Percentiles rank a stretch among this genome's conserved stretches.
Evolutionary conservation across 768 basidiomycete genomes (phyloP).

Genomic region (Megacollybia marginata): DNA sequence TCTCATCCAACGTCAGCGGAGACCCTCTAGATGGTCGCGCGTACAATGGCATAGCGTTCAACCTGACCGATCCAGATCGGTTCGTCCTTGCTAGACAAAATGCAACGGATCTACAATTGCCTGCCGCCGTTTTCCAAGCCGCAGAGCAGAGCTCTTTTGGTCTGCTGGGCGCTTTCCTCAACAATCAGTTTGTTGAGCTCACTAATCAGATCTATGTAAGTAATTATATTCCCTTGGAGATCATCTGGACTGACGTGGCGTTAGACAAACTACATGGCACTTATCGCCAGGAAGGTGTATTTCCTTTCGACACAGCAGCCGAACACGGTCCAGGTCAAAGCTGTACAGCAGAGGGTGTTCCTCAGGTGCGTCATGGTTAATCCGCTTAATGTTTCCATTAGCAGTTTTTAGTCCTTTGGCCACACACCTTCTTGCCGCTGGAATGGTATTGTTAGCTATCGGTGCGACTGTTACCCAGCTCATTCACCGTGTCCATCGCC

Average conservation of each 20-base stretch:
- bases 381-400: background rate
- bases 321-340: constrained; percentile 33
- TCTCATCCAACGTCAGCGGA: constrained; percentile 38
- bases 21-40: constrained; percentile 35
- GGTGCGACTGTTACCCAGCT: constrained; percentile 37
- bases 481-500: constrained; percentile 37
- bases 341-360: constrained; percentile 39
- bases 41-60: constrained; percentile 50
- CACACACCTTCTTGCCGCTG: constrained; percentile 33
- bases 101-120: constrained; percentile 41
- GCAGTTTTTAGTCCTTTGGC: constrained; percentile 27
- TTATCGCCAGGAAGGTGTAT: constrained; percentile 45
- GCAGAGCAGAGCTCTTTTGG: constrained; percentile 32
- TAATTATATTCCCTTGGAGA: constrained; percentile 4
- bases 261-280: constrained; percentile 39
- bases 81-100: constrained; percentile 30
- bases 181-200: constrained; percentile 27
- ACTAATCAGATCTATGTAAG: constrained; percentile 43
- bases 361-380: constrained; percentile 29
- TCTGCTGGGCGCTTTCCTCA: constrained; percentile 28
- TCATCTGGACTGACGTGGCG: background rate
- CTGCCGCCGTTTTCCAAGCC: constrained; percentile 43
- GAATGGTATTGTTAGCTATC: constrained; percentile 37
- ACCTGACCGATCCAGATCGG: constrained; percentile 30
- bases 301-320: constrained; percentile 27